A percentile compares a stretch with the other conserved stretches of the same genome.
Conservation (phyloP, 73 alveolate species). For the Tetrahymena borealis region DNA sequence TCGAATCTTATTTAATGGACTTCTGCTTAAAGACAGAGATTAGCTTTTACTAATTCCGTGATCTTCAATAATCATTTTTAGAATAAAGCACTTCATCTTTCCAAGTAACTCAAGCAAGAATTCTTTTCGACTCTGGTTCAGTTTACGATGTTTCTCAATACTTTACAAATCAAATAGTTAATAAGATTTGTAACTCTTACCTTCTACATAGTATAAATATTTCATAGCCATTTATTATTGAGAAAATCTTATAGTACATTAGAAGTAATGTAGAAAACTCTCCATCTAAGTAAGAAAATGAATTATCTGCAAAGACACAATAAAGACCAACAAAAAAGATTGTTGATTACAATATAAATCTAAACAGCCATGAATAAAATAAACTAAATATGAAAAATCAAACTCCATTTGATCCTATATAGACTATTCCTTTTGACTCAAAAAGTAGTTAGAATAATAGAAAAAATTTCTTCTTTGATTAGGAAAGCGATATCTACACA, state of each 20-base stretch:
- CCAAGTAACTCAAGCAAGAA: background rate
- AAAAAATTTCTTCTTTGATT: background rate
- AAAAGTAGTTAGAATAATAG: background rate
- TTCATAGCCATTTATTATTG: background rate
- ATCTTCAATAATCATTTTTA: background rate
- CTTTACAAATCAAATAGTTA: background rate
- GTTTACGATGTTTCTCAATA: background rate
- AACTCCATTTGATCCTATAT: background rate
- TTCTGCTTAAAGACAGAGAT: background rate
- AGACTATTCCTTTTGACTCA: background rate
- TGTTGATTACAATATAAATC: background rate
- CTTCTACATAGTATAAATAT: background rate
- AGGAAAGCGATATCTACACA: background rate
- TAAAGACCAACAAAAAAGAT: background rate
- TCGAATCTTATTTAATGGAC: background rate
- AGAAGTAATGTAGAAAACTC: background rate
- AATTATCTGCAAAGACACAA: background rate
- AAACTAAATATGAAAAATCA: background rate
- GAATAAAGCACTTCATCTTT: background rate
- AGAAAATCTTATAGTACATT: background rate
- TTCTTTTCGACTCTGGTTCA: background rate
- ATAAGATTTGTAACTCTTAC: background rate
- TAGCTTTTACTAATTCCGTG: background rate
- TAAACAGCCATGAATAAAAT: background rate
- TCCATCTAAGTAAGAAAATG: background rate